phyloP scores from a whole-genome alignment of 148 eudicot genomes.

The Amaranthus hypochondriacus region DNA sequence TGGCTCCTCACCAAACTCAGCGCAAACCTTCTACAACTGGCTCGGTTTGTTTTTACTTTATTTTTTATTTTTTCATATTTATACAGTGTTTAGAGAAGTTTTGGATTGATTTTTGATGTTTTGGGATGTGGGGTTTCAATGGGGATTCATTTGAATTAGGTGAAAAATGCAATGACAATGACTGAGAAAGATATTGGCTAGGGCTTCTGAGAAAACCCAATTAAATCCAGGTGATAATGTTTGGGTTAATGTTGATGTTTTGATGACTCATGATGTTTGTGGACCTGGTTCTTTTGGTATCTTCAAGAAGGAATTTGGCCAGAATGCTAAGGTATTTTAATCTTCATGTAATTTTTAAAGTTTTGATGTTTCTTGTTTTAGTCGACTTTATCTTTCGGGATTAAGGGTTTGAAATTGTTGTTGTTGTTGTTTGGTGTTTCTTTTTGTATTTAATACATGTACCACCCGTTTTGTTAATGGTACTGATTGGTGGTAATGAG shows the following conservation, averaged over 20 bases:
- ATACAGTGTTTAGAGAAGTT: no score
- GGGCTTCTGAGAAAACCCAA: conserved; percentile 67
- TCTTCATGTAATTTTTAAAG: no score
- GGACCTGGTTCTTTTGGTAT: conserved; percentile 93
- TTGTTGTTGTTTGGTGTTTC: no score
- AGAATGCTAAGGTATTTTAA: conserved; percentile 67
- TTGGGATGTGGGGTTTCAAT: no score
- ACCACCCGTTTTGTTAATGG: no score
- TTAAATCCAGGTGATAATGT: conserved; percentile 87
- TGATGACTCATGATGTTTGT: conserved; percentile 99
- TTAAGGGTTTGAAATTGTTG: no score
- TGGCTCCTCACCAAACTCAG: conserved; percentile 68
- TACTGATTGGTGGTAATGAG: no score
- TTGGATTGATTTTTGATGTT: no score
- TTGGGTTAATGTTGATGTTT: conserved; percentile 86
- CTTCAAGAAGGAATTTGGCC: conserved; percentile 90
- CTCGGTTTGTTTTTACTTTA: conserved; percentile 42
- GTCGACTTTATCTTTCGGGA: no score
- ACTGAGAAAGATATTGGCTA: conserved; percentile 91
- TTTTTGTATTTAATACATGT: no score
- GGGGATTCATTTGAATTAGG: conserved; percentile 30
- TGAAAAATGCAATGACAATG: conserved; percentile 85
- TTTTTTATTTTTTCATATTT: neutral
- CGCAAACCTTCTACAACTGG: conserved; percentile 73
- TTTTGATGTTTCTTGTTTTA: no score